Conservation (phyloP, 441 rosid genomes). For the Heliophila coronopifolia region DNA sequence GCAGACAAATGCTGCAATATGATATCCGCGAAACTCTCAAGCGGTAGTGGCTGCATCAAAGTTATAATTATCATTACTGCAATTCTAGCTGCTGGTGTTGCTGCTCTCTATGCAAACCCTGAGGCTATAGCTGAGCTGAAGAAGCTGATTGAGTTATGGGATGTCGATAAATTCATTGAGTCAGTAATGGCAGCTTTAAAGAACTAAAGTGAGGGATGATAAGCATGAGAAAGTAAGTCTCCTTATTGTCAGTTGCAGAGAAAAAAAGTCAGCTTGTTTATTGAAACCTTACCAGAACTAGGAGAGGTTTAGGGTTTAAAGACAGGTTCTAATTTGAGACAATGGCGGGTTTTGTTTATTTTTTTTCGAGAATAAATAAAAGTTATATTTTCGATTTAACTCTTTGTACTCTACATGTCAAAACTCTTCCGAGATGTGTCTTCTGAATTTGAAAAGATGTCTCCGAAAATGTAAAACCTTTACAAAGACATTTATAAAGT, state of each 20-base stretch:
- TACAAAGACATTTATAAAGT: background rate
- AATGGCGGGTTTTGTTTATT: background rate
- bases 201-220: slow-evolving; percentile 2
- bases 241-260: slow-evolving; percentile 21
- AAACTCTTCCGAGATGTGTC: background rate
- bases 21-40: slow-evolving; percentile 40
- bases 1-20: slow-evolving; percentile 65
- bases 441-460: slow-evolving; percentile 11
- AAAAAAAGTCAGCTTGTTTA: slow-evolving; percentile 15
- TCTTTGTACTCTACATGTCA: background rate
- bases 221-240: slow-evolving; percentile 25
- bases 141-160: slow-evolving; percentile 14
- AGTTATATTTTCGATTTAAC: too few relatives aligned
- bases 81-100: slow-evolving; percentile 39
- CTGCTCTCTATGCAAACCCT: slow-evolving; percentile 26
- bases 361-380: slow-evolving; percentile 12
- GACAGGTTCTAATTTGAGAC: slow-evolving; percentile 9
- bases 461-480: slow-evolving; percentile 1
- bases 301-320: slow-evolving; percentile 16
- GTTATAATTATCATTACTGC: slow-evolving; percentile 29
- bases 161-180: slow-evolving; percentile 12
- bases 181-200: slow-evolving; percentile 13
- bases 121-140: slow-evolving; percentile 30
- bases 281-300: slow-evolving; percentile 19
- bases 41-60: slow-evolving; percentile 45